Percentiles rank a stretch among this genome's conserved stretches.
Evolutionary conservation across 108 stramenopile species (phyloP).

Genomic region (Hondaea fermentalgiana): DNA sequence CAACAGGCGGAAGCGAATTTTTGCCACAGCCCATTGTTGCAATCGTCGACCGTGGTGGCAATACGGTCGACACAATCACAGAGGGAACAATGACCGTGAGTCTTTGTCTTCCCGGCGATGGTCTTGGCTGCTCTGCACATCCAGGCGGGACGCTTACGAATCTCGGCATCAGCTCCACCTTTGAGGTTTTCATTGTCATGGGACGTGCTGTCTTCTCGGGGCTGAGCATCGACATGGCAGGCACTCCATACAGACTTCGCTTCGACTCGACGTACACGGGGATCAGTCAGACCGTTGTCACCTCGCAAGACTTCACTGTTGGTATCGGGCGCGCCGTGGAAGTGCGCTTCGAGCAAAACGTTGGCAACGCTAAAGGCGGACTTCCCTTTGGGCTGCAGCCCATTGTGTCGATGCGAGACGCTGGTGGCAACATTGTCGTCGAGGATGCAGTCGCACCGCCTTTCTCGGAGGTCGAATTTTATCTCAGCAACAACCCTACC

Average conservation of each 20-base stretch:
- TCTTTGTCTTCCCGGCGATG: neutral
- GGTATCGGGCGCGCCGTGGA: neutral
- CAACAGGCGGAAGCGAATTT: neutral
- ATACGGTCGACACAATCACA: neutral
- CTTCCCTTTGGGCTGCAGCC: neutral
- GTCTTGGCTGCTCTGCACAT: neutral
- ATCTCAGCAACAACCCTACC: conserved; percentile 1
- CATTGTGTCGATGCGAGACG: neutral
- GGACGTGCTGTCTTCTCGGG: neutral
- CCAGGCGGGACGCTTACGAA: neutral
- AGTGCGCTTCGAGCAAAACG: neutral
- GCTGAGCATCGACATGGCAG: neutral
- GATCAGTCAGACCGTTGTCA: neutral
- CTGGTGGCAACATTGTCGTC: conserved; percentile 1
- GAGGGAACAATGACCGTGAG: neutral
- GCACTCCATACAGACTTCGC: neutral
- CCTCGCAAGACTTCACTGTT: neutral
- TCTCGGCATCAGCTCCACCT: neutral
- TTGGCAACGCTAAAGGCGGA: neutral
- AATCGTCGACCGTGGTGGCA: neutral
- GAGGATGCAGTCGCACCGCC: neutral
- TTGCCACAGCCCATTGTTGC: neutral
- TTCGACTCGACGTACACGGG: neutral
- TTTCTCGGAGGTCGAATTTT: neutral
- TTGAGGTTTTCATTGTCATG: neutral